Base-by-base conservation (phyloP, 2,329 filamentous ascomycete species). In the Tothia fuscella region DNA sequence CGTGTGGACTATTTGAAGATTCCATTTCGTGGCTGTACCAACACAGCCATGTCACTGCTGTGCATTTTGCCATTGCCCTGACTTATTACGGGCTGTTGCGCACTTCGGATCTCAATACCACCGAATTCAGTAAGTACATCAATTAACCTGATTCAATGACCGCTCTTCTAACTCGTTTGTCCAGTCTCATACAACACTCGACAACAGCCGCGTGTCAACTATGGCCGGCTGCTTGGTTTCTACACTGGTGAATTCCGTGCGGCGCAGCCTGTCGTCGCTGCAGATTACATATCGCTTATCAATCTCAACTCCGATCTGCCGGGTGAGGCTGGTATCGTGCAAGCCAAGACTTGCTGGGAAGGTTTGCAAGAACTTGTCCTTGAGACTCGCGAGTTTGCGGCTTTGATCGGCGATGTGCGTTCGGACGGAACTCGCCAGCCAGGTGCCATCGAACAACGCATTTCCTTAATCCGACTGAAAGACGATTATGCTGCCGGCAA, bases 211-310 rank as follows among this genome's bases (percentile, higher is more conserved):
- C 87, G 95, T 58, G 80, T 98, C 62, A 94, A 91, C 67, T 96
- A 96, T 63, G 88, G 85, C 33, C 81, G 83, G 45, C 84, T 96
- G 69, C 71, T 96, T 47, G 93, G 89, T 30, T 86, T 91, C 59
- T 98, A 98, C 67, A 98, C 93, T 4, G 77, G 82, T 41, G 88
- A 95, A 61, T 98, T 98, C 74, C 81, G 91, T 40, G 85, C 86
- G 22, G 88, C 87, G 16, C 80, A 93, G 54, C 82, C 87, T 5
- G 82, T 83, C 44, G 84, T 86, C 25, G 91, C 93, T 3, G 84
- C 93, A 14, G 91, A 98, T 59, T 98, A 98, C 59, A 76, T 98
- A 36, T 76, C 80, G 5, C 66, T 98, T 44, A 88, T 98, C 54
- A 94, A 86, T 59, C 75, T 98, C 43, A 96, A 96, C 56, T 76